Base-by-base conservation (phyloP, 495 filamentous ascomycete genomes). In the Venustampulla echinocandica region DNA sequence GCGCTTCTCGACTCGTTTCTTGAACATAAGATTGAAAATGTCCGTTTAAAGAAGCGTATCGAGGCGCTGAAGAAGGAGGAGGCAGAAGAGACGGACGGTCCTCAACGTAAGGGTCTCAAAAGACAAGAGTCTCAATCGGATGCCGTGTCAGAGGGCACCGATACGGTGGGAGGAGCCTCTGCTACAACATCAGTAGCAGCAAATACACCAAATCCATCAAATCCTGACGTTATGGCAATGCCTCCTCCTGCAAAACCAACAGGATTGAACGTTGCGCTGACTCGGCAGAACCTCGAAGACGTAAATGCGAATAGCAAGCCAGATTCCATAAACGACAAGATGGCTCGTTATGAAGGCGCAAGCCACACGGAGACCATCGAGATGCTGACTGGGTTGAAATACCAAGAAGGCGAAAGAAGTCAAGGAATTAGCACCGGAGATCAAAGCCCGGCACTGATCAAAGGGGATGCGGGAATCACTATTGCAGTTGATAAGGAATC, bases 21-120 rank as follows among this genome's bases (percentile, higher is more conserved):
- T 11, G 92, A 98, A 63, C 90, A 96, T 65, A 96, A 96, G 63
- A 89, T 97, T 39, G 92, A 97, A 62, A 96, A 98, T 56, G 89
- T 94, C 63, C 79, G 92, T 14, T 64, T 98, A 30, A 77, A 73
- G 46, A 84, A 85, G 52, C 79, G 85, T 25, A 94, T 98, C 48
- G 78, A 80, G 11, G 88, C 94, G 58, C 72, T 98, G 32, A 82
- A 81, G 54, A 73, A 77, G 52, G 92, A 97, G 63, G 90, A 95
- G 61, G 78, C 81, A 44, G 84, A 90, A 54, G 92, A 95, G 37
- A 67, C 61, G 22, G 73, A 75, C 17, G 70, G 75, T 28, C 64
- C 69, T 5, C 68, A 74, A 39, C 60, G 64, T 39, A 64, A 67
- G 17, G 79, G 71, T 71, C 59, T 64, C 23, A 71, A 68, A 54